Evolutionary conservation across 306 rosid species (phyloP).

Genomic region (Carpinus viminea): DNA sequence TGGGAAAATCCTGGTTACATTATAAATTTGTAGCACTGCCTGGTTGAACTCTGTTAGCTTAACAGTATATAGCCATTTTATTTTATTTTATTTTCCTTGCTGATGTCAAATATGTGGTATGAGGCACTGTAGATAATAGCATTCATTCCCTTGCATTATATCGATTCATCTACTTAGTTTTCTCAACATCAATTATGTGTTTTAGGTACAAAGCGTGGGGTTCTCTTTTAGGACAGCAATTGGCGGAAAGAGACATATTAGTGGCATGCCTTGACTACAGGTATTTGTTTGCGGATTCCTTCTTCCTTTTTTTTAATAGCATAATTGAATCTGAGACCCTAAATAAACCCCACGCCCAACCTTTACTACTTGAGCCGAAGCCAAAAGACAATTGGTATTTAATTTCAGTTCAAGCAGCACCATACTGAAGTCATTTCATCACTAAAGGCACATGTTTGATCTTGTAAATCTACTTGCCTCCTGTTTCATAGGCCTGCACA

Average conservation of each 20-base stretch:
- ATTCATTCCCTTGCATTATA: constrained; percentile 5
- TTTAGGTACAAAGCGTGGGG: constrained; percentile 98
- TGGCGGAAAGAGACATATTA: constrained; percentile 85
- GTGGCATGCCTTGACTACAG: constrained; percentile 96
- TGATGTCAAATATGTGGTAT: neutral
- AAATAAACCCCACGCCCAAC: neutral
- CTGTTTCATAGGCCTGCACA: no score
- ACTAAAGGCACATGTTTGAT: neutral
- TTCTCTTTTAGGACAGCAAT: constrained; percentile 76
- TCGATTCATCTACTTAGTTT: constrained; percentile 16
- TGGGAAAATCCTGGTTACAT: neutral
- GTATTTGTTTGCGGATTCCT: constrained; percentile 34
- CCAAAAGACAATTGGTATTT: constrained; percentile 70
- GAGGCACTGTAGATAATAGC: neutral
- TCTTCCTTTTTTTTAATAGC: neutral
- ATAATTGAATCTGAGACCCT: neutral
- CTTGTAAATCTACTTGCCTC: no score
- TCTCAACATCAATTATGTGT: constrained; percentile 28
- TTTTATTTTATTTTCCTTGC: neutral
- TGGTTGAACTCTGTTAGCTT: neutral
- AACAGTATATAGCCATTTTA: neutral
- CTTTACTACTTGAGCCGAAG: neutral
- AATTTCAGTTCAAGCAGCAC: constrained; percentile 46
- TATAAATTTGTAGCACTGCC: neutral
- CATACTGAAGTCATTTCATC: constrained; percentile 37